These are phyloP conservation scores for Microcos paniculata DNA, from an alignment of 345 rosid species.

Conservation along the genomic window DNA sequence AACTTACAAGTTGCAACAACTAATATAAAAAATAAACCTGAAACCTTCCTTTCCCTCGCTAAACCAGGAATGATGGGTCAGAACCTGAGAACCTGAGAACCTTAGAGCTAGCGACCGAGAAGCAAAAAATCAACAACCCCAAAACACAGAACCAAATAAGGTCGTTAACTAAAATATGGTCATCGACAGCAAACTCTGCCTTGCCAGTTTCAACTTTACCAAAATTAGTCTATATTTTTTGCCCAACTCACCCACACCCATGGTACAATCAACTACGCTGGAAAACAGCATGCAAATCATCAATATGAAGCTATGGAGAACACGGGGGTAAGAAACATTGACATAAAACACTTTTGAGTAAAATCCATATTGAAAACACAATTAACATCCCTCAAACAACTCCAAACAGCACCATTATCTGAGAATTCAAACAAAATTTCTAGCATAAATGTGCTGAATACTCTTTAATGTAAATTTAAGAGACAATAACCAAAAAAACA, in stretches of 20 bases:
- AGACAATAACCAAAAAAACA: not conserved
- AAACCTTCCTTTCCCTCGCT: too few relatives aligned
- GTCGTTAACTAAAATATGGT: too few relatives aligned
- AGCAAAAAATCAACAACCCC: too few relatives aligned
- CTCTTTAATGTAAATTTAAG: not conserved
- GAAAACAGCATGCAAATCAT: not conserved
- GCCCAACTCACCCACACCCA: not conserved
- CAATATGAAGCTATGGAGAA: not conserved
- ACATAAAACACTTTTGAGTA: not conserved
- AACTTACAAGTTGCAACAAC: too few relatives aligned
- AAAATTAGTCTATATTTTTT: not conserved
- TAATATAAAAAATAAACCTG: too few relatives aligned
- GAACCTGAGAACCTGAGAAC: too few relatives aligned
- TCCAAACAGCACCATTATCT: not conserved
- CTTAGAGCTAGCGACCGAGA: too few relatives aligned
- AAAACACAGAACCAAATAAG: too few relatives aligned
- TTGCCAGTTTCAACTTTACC: too few relatives aligned
- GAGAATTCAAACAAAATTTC: constrained; percentile 12
- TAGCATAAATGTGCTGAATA: constrained; percentile 3
- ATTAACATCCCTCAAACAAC: not conserved
- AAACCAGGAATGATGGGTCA: too few relatives aligned
- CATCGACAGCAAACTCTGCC: not conserved
- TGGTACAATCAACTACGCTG: not conserved
- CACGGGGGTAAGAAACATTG: not conserved
- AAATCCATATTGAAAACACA: not conserved